Evolutionary conservation across 495 filamentous ascomycete species (phyloP), one percentile per base, ranked within the genome.

Genomic region (Xylaria flabelliformis): DNA sequence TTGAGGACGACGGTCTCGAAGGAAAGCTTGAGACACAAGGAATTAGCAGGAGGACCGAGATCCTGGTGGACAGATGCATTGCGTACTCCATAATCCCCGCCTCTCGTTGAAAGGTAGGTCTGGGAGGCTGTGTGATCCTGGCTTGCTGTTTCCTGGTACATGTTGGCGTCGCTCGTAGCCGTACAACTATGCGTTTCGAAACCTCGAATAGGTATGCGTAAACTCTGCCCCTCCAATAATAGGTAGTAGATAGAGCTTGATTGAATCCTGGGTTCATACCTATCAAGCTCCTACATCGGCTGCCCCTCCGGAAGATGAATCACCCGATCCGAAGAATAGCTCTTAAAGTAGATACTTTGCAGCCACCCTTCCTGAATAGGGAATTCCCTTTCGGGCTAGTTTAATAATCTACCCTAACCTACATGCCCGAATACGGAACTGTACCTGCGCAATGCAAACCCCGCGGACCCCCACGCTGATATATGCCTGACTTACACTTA

Each of bases 1-100:
- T 98, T 96, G 71, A 98, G 83, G 36, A 97, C 95, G 48, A 94
- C 93, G 32, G 91, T 88, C 81, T 97, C 95, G 79, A 98, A 98
- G 59, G 94, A 93, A 72, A 96, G 86, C 93, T 97, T 12, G 50
- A 42, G 21, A n/a, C 8, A 1, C 19, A 36, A 32, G 1, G 15
- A 48, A 42, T 63, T n/a, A 65, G 62, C 50, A 53, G 41, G 48
- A 36, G 15, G 19, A 19, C 39, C 13, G 9, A 36, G 65, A 58
- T 21, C 32, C 48, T 9, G 44, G n/a, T 61, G 7, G 65, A 29
- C 69, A 64, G 21, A 58, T 48, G 70, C 61, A 70, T 6, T 8
- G 81, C 86, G 70, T 86, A 96, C 93, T 72, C 90, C 92, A 81
- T 91, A 92, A 72, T 92, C 92, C 34, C 87, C 92, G 72, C 93